A percentile compares a stretch with the other conserved stretches of the same genome.
Conservation (phyloP, 805 yeast genomes). For the Candida odintsovae region DNA sequence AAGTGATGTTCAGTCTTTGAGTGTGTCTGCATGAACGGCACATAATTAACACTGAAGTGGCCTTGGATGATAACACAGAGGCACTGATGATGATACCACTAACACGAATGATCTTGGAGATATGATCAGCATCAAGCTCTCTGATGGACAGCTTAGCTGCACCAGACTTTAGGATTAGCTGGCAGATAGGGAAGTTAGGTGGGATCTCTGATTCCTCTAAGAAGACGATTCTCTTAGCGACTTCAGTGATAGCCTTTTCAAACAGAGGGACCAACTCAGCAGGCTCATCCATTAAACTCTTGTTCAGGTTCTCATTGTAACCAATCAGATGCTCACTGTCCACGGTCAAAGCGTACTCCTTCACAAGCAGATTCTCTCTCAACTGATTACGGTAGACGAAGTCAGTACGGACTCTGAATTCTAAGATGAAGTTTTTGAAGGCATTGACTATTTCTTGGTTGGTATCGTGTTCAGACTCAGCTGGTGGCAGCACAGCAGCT, state of each 20-base stretch:
- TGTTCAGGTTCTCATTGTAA: slow-evolving; percentile 84
- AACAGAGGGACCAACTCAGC: slow-evolving; percentile 81
- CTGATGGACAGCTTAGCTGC: slow-evolving; percentile 72
- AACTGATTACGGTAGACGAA: slow-evolving; percentile 88
- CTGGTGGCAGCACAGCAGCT: slow-evolving; percentile 86
- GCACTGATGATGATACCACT: slow-evolving; percentile 93
- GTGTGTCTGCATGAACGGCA: slow-evolving; percentile 88
- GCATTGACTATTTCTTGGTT: slow-evolving; percentile 68
- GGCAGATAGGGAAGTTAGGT: slow-evolving; percentile 69
- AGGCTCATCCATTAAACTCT: slow-evolving; percentile 80
- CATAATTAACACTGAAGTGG: slow-evolving; percentile 75
- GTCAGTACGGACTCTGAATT: slow-evolving; percentile 76
- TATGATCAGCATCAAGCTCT: slow-evolving; percentile 78
- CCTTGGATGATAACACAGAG: slow-evolving; percentile 81
- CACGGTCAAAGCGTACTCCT: slow-evolving; percentile 66
- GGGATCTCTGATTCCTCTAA: slow-evolving; percentile 44
- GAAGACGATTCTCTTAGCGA: slow-evolving; percentile 61
- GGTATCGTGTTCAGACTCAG: slow-evolving; percentile 57
- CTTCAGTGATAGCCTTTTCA: slow-evolving; percentile 77
- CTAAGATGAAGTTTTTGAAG: slow-evolving; percentile 76
- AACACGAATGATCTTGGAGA: slow-evolving; percentile 82
- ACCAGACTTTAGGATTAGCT: slow-evolving; percentile 68
- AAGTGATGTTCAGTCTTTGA: slow-evolving; percentile 50
- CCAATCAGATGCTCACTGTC: slow-evolving; percentile 80
- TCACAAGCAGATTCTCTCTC: slow-evolving; percentile 77